Percentiles rank a stretch among this genome's conserved stretches.
Evolutionary conservation across 1,139 yeast species (phyloP).

Genomic region (Scheffersomyces illinoinensis): DNA sequence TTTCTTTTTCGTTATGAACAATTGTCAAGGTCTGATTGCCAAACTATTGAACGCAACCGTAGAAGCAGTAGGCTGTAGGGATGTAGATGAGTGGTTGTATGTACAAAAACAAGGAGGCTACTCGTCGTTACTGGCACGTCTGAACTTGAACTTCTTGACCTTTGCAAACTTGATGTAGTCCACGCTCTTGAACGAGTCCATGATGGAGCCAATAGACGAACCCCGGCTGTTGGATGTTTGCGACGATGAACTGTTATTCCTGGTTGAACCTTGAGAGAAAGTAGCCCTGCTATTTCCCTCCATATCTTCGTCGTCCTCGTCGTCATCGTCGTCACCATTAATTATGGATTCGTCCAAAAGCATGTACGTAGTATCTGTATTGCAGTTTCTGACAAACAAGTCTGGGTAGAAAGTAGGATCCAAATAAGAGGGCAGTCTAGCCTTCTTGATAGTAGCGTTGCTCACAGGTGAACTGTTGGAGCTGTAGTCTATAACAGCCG

Average conservation of each 20-base stretch:
- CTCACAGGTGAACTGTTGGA: not conserved
- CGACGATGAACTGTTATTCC: constrained; percentile 10
- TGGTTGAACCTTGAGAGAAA: constrained; percentile 5
- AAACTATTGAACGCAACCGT: not conserved
- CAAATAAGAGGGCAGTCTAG: not conserved
- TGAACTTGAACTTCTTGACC: constrained; percentile 18
- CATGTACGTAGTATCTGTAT: not conserved
- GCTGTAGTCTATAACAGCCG: not conserved
- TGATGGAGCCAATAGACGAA: constrained; percentile 21
- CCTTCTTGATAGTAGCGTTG: not conserved
- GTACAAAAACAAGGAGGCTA: not conserved
- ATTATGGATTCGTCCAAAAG: not conserved
- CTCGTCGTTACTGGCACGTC: constrained; percentile 19
- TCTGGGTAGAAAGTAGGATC: not conserved
- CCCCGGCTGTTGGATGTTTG: constrained; percentile 16
- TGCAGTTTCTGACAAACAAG: not conserved
- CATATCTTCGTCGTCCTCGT: constrained; percentile 5
- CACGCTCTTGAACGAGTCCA: constrained; percentile 21
- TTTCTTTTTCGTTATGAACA: not conserved
- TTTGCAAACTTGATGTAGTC: constrained; percentile 20
- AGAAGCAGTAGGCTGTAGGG: not conserved
- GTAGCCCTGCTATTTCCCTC: constrained; percentile 3
- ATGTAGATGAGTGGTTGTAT: not conserved
- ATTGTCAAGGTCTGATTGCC: not conserved
- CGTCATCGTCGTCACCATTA: constrained; percentile 1